A percentile compares a stretch with the other conserved stretches of the same genome.
Evolutionary conservation across 768 basidiomycete genomes (phyloP).

Genomic region (Mycena pura): DNA sequence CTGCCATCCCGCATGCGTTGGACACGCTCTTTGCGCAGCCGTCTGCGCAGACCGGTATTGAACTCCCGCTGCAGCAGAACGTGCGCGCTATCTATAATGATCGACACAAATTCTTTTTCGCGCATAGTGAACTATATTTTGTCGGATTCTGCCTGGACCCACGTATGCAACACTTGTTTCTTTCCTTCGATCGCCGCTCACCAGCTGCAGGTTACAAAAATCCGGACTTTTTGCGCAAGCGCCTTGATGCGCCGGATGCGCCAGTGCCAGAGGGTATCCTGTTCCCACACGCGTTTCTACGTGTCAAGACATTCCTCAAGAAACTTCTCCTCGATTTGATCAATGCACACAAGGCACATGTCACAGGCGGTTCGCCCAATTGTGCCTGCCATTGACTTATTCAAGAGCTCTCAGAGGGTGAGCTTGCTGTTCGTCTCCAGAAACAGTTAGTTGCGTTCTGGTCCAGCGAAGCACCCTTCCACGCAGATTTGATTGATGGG

Average conservation of each 20-base stretch:
- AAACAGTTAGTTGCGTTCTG: conserved; percentile 7
- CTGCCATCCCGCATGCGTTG: conserved; percentile 30
- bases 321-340: not conserved
- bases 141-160: conserved; percentile 34
- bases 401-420: not conserved
- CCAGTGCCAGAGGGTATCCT: not conserved
- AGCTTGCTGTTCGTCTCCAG: not conserved
- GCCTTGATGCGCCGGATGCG: not conserved
- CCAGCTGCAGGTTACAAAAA: not conserved
- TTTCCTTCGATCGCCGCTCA: too few relatives aligned
- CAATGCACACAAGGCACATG: not conserved
- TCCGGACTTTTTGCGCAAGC: not conserved
- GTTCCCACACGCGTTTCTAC: conserved; percentile 5
- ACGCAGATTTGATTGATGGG: conserved; percentile 2
- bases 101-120: conserved; percentile 31
- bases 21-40: conserved; percentile 16
- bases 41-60: conserved; percentile 13
- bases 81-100: conserved; percentile 30
- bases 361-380: not conserved
- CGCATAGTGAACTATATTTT: conserved; percentile 29
- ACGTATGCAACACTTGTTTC: conserved; percentile 17
- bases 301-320: conserved; percentile 5
- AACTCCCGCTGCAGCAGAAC: conserved; percentile 19
- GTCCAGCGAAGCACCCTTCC: conserved; percentile 24
- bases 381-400: conserved; percentile 10